Evolutionary conservation across 345 rosid species (phyloP), one percentile per base, ranked within the genome.

Genomic region (Lepidium africanum): DNA sequence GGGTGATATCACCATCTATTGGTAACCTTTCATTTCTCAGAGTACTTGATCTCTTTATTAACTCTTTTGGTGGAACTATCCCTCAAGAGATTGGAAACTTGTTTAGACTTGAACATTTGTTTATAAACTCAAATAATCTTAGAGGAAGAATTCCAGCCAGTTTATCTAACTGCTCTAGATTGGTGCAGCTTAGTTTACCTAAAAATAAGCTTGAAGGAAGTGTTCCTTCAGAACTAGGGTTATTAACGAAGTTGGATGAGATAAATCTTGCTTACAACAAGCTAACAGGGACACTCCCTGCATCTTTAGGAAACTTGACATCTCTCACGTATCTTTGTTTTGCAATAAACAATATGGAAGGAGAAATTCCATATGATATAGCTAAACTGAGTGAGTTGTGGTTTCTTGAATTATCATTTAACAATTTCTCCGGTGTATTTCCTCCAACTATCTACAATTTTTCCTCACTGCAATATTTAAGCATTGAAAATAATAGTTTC

Each of bases 1-100:
- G 81, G 1, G 11, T 50, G 4, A 10, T 77, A 13, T 68, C 81
- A 6, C 68, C 79, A 13, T 37, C 11, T 45, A 12, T 60, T 13
- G 35, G 59, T 60, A 67, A 67, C 15, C 27, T 67, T 15, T 47
- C 52, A 2, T 59, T 27, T 40, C 59, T 59, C 40, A 16, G 2
- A 27, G 27, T 14, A 2, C 15, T 78, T 2, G 1, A 51, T 40
- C 74, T 77, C 13, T 0, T 3, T 0, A 9, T 5, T 6, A 67
- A 67, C 19, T 25, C 33, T 49, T 36, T 63, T 10, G 12, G 57
- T 14, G 69, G 69, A 2, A 19, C 5, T 12, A 63, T 63, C 3
- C 27, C 27, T 25, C 27, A 2, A 25, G 27, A 3, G 27, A 2
- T 25, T 2, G 27, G 27, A 25, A 25, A 25, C 3, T 25, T 25